Base-by-base conservation (phyloP, 148 eudicot genomes). In the Beta vulgaris region DNA sequence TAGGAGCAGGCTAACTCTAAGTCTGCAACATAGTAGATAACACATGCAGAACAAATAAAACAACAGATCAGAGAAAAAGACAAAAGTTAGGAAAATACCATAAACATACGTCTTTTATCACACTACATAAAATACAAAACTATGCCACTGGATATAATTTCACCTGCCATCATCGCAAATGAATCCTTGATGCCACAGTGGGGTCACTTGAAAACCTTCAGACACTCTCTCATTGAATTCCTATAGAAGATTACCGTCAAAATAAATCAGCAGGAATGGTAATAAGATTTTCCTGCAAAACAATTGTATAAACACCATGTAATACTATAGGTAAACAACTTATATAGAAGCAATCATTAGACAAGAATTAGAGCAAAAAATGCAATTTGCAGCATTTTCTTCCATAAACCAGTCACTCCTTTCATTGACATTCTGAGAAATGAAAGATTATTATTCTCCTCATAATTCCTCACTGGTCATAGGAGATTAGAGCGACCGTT, bases 141-240 rank as follows among this genome's bases (percentile, higher is more conserved):
- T 76, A 73, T 53, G 51, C 37, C 48, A 58, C 5, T 31, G 58
- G 42, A 44, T 43, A 43, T 15, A 35, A 26, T 15, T 76, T 78
- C 73, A 91, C 98, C 98, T 94, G 79, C 98, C 98, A 85, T 94
- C 97, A 85, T 94, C 98, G 72, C 87, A 65, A 73, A 94, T 88
- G 66, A 60, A 93, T 36, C 98, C 97, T 86, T 93, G 98, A 85
- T 93, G 79, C 98, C 98, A 93, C 68, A 93, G 84, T 66, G 97
- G 98, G 62, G 91, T 90, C 74, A 85, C 98, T 80, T 93, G 97
- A 82, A 93, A 93, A 68, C 98, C 98, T 73, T 93, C 95, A 43
- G 78, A 49, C 65, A 93, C 98, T 49, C 81, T 87, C 40, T 53
- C 79, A 67, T 87, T 82, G 78, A 93, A 93, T 61, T 87, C 97